Conservation (phyloP, 768 basidiomycete species). For the Termitomyces sp. region DNA sequence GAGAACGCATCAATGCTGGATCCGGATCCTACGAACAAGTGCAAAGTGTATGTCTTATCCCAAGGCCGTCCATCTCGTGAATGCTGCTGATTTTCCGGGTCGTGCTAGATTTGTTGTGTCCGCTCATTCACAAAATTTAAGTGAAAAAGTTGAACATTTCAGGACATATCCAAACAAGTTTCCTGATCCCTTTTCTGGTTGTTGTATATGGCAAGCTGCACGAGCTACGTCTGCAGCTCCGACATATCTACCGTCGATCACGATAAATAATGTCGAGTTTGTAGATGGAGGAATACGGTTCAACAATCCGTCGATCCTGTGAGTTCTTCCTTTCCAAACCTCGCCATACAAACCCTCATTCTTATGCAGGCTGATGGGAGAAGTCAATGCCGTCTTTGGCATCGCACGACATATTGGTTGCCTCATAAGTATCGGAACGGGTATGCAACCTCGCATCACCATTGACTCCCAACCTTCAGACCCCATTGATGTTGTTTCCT, state of each 20-base stretch:
- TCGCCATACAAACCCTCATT: background rate
- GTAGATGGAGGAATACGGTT: constrained; percentile 26
- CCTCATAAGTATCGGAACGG: constrained; percentile 9
- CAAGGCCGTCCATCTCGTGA: background rate
- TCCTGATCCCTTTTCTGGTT: constrained; percentile 19
- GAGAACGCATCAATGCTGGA: constrained; percentile 22
- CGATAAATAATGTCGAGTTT: constrained; percentile 20
- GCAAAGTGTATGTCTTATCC: constrained; percentile 22
- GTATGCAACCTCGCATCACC: constrained; percentile 7
- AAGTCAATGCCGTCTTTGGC: constrained; percentile 16
- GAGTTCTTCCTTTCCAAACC: background rate
- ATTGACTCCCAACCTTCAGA: background rate
- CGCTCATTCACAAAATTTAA: constrained; percentile 18
- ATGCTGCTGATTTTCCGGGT: background rate
- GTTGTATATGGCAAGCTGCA: constrained; percentile 28
- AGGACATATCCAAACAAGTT: constrained; percentile 23
- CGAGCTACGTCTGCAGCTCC: constrained; percentile 30
- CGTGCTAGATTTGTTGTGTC: constrained; percentile 21
- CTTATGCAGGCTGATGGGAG: constrained; percentile 18
- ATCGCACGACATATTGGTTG: constrained; percentile 7
- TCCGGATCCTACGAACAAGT: constrained; percentile 14
- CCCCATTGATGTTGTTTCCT: background rate
- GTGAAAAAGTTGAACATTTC: constrained; percentile 20
- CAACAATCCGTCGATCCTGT: constrained; percentile 26
- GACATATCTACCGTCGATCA: constrained; percentile 23